These are phyloP conservation scores for Bruguiera hainesii DNA, from an alignment of 441 rosid genomes.

Conservation along the genomic window DNA sequence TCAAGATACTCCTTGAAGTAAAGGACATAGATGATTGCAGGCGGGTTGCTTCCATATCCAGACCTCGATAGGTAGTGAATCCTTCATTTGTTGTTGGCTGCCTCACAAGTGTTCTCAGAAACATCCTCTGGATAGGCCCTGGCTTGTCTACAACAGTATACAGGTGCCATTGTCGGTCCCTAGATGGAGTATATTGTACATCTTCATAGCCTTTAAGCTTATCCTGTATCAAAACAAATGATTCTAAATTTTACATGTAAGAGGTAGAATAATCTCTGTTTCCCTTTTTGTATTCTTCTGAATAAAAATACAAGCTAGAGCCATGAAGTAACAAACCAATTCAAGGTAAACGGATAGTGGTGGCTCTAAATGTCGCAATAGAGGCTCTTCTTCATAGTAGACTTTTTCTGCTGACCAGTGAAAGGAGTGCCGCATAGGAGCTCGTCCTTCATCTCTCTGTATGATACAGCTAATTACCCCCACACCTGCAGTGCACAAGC, in stretches of 20 bases:
- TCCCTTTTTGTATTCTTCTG: not conserved
- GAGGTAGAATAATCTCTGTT: not conserved
- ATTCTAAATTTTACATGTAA: slow-evolving; percentile 19
- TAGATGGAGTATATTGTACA: slow-evolving; percentile 72
- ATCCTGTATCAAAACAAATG: slow-evolving; percentile 53
- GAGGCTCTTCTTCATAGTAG: slow-evolving; percentile 87
- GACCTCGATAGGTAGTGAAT: slow-evolving; percentile 58
- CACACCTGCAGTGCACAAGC: slow-evolving; percentile 80
- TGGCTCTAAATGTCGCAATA: slow-evolving; percentile 95
- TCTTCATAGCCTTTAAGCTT: slow-evolving; percentile 86
- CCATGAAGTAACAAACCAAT: slow-evolving; percentile 56
- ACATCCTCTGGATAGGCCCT: slow-evolving; percentile 82
- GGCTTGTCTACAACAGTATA: slow-evolving; percentile 89
- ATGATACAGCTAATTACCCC: slow-evolving; percentile 96
- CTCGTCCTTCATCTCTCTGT: slow-evolving; percentile 98
- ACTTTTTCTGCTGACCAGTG: slow-evolving; percentile 86
- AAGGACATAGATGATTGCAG: slow-evolving; percentile 54
- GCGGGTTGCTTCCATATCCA: slow-evolving; percentile 41
- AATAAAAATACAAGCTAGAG: slow-evolving; percentile 9
- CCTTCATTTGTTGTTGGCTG: slow-evolving; percentile 76
- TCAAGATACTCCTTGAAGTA: slow-evolving; percentile 81
- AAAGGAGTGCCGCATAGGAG: slow-evolving; percentile 98
- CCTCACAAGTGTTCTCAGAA: slow-evolving; percentile 94
- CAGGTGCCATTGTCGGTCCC: slow-evolving; percentile 97
- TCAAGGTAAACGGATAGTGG: slow-evolving; percentile 96